Base-by-base conservation (phyloP, 2,329 filamentous ascomycete species). In the Diaporthe capsici region DNA sequence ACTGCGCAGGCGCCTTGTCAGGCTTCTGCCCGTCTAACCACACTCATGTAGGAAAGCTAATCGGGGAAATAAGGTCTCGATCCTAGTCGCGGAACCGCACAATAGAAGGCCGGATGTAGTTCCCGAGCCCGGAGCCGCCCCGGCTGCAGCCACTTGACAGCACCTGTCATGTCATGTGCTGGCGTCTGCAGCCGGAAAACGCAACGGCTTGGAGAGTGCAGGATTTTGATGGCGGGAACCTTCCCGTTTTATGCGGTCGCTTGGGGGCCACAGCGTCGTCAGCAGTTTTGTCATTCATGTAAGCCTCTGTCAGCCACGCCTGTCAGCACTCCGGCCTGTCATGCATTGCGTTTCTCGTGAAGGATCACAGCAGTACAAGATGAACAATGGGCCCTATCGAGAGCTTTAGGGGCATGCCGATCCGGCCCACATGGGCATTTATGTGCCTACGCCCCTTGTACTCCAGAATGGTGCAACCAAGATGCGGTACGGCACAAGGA, bases 221-320 rank as follows among this genome's bases (percentile, higher is more conserved):
- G 31, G n/a, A 10, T 42, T 13, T 7, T 4, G 5, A 28, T 22
- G 31, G 31, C 22, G 47, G 15, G 2, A 25, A n/a, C 7, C 31
- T 53, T 68, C 13, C n/a, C 22, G 65, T 31, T n/a, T 39, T 25
- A 12, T 34, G 25, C 60, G 22, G 31, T n/a, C 1, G 17, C 34
- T 37, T 17, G 58, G n/a, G 34, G n/a, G 22, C 37, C 37, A 55
- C 2, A n/a, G 34, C 9, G 31, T 28, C 22, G 65, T 70, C 49
- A 70, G 65, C 65, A 55, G 22, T 22, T 34, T 31, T 39, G 34
- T 53, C 49, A 70, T 28, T 22, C n/a, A 37, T 25, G 34, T 70
- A 55, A 68, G 44, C 63, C 20, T 25, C 31, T 25, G 63, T 68
- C 63, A 68, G 63, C 44, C 63, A 53, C 31, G 44, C 31, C 31